Conservation (phyloP, 1,139 yeast species). For the Sugiyamaella castrensis region DNA sequence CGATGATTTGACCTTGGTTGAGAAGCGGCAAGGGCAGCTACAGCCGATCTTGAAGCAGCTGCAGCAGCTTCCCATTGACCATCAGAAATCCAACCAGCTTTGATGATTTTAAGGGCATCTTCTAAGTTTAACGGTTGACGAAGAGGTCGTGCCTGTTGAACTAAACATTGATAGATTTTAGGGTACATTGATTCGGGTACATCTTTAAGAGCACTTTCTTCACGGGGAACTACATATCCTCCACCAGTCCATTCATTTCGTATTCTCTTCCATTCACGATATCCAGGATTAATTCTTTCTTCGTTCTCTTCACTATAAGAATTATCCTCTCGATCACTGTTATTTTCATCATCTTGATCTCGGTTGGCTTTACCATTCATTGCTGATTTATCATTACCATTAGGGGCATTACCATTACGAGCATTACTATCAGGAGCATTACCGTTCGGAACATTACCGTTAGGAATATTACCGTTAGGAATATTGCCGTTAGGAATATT, state of each 20-base stretch:
- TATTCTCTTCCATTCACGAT: constrained; percentile 32
- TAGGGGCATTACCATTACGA: background rate
- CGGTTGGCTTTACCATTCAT: constrained; percentile 40
- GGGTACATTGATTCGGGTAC: constrained; percentile 35
- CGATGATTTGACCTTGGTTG: constrained; percentile 16
- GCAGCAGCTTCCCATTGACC: constrained; percentile 39
- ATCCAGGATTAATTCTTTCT: constrained; percentile 32
- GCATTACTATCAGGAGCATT: background rate
- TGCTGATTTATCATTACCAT: constrained; percentile 7
- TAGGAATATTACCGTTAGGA: too few relatives aligned
- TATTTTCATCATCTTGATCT: constrained; percentile 69
- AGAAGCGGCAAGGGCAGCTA: constrained; percentile 14
- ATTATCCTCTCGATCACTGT: constrained; percentile 11
- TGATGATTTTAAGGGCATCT: constrained; percentile 52
- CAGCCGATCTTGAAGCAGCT: constrained; percentile 16
- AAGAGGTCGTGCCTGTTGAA: constrained; percentile 51
- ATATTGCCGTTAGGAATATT: background rate
- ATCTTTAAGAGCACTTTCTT: constrained; percentile 23
- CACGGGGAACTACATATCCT: constrained; percentile 15
- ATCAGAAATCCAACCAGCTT: constrained; percentile 58
- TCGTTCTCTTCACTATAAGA: constrained; percentile 28
- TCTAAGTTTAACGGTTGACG: constrained; percentile 50
- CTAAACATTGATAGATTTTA: constrained; percentile 47
- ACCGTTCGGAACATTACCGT: too few relatives aligned
- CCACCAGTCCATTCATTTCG: constrained; percentile 32